Evolutionary conservation across 2,329 filamentous ascomycete species (phyloP).

Genomic region (Fusarium solani-melongenae): DNA sequence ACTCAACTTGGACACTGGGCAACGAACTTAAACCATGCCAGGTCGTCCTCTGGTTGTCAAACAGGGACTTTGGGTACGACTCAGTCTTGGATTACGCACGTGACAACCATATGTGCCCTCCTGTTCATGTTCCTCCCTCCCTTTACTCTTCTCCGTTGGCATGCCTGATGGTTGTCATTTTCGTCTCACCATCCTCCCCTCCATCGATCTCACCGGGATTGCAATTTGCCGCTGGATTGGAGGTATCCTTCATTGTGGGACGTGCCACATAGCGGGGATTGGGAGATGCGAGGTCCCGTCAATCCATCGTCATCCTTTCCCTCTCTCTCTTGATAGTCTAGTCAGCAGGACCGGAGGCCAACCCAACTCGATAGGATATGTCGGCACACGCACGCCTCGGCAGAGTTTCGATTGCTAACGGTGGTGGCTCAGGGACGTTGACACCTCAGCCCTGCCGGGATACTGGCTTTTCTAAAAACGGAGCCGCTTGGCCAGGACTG

Average conservation of each 20-base stretch:
- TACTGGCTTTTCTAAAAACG: background rate
- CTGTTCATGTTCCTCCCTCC: background rate
- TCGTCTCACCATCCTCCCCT: background rate
- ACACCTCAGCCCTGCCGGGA: background rate
- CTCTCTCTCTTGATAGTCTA: background rate
- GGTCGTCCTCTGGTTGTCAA: background rate
- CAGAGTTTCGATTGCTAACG: background rate
- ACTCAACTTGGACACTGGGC: background rate
- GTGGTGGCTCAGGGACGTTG: background rate
- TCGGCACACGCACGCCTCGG: background rate
- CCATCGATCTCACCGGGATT: slow-evolving; percentile 11
- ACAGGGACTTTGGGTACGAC: background rate
- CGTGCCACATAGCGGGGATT: slow-evolving; percentile 16
- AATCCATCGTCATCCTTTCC: slow-evolving; percentile 22
- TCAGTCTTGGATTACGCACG: background rate
- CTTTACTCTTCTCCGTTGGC: slow-evolving; percentile 2
- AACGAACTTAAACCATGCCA: background rate
- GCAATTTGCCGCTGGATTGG: slow-evolving; percentile 9
- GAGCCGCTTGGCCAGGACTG: background rate
- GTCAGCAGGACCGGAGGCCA: background rate
- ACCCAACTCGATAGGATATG: background rate
- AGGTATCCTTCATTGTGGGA: slow-evolving; percentile 8
- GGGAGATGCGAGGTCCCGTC: slow-evolving; percentile 11
- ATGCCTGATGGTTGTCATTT: background rate
- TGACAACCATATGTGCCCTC: slow-evolving; percentile 2